Evolutionary conservation across 75 land plant genomes (phyloP), one percentile per base, ranked within the genome.

Genomic region (Picea sitchensis): DNA sequence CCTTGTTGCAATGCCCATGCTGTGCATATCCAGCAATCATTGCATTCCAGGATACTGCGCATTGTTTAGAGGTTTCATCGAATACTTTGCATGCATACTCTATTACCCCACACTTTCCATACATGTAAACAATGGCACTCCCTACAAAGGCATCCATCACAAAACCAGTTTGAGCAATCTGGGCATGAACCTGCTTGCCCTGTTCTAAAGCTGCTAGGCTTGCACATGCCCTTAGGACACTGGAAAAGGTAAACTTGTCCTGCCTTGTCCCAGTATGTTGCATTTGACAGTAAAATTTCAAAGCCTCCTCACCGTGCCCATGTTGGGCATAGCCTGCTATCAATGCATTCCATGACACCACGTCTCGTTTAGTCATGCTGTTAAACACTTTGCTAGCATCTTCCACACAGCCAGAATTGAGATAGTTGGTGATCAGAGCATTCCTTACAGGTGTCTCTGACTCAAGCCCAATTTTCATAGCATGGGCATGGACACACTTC

Each of bases 21-120:
- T 85, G 87, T 20, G 90, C 90, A 85, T 77, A 90, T 15, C 87
- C 90, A 73, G 87, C 79, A 68, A 87, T 82, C 87, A 85, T 82
- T n/a, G 86, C 61, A 71, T 85, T 88, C 78, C 80, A 88, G 9
- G 68, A 2, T 56, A 81, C 76, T n/a, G 65, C 18, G 38, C 81
- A 84, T 14, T 47, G 77, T 9, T 17, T 65, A 57, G 23, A 14
- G 56, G 58, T 80, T 65, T 30, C 59, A 18, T 32, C 34, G 32
- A 85, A 88, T 2, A 85, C 38, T n/a, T 73, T 79, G 75, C 83
- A 77, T 54, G 89, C 84, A 81, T 83, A 83, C 13, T 36, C 44
- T 3, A 87, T 51, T 4, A 78, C 57, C 65, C 90, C 88, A 86
- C 88, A 86, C 73, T 85, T 88, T 14, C 85, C 80, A 79, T 89